phyloP scores from a whole-genome alignment of 208 protist genomes.

The Porcisia hertigi region DNA sequence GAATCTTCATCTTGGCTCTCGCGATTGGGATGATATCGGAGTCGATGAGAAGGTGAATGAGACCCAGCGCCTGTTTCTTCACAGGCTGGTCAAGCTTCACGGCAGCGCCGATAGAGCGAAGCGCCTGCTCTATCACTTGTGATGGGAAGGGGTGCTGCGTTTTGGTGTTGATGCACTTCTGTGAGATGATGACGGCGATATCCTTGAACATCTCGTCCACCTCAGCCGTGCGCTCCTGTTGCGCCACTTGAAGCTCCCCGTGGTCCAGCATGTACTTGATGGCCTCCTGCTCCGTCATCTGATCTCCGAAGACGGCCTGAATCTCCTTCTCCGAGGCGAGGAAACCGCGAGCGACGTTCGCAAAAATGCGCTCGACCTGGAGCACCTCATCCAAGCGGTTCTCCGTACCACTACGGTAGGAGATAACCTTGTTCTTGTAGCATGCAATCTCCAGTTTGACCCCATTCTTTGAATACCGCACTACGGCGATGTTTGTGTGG shows the following conservation, averaged over 20 bases:
- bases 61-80: constrained; percentile 94
- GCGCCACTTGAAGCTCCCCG: constrained; percentile 97
- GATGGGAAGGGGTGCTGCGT: constrained; percentile 90
- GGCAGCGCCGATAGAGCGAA: constrained; percentile 93
- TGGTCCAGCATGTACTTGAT: constrained; percentile 94
- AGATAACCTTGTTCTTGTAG: constrained; percentile 94
- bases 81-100: constrained; percentile 90
- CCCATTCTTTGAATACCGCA: constrained; percentile 82
- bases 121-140: constrained; percentile 94
- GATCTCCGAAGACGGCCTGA: constrained; percentile 55
- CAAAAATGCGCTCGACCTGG: constrained; percentile 91
- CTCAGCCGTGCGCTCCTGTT: constrained; percentile 95
- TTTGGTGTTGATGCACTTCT: constrained; percentile 95
- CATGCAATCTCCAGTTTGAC: constrained; percentile 89
- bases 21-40: constrained; percentile 90
- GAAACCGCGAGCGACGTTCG: constrained; percentile 81
- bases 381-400: constrained; percentile 89
- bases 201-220: constrained; percentile 95
- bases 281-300: constrained; percentile 69
- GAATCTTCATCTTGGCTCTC: constrained; percentile 94
- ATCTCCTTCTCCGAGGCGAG: constrained; percentile 87
- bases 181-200: constrained; percentile 95
- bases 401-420: constrained; percentile 84
- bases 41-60: constrained; percentile 92
- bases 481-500: constrained; percentile 90